Evolutionary conservation across 768 basidiomycete species (phyloP).

Genomic region (Mycena vitilis): DNA sequence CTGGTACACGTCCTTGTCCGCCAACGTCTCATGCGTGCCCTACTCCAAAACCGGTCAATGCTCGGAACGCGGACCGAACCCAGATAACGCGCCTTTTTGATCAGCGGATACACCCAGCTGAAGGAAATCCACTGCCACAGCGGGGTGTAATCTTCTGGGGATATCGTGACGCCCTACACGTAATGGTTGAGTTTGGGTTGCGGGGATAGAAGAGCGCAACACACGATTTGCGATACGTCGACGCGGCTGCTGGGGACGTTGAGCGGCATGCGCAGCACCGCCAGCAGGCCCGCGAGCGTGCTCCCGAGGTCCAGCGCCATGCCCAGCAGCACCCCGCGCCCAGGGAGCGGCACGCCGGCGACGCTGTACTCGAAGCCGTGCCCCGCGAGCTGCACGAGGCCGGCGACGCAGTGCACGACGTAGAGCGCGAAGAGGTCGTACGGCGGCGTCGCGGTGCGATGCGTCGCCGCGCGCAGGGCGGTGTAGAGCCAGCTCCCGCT

Average conservation of each 20-base stretch:
- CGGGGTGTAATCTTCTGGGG: conserved; percentile 78
- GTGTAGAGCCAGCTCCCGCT: conserved; percentile 77
- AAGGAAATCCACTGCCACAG: conserved; percentile 49
- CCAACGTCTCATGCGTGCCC: conserved; percentile 66
- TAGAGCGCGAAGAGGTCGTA: conserved; percentile 74
- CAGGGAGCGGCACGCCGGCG: conserved; percentile 53
- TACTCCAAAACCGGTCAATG: conserved; percentile 21
- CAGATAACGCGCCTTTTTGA: conserved; percentile 54
- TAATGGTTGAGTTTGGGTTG: neutral
- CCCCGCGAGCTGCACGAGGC: conserved; percentile 62
- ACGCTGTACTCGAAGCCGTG: conserved; percentile 58
- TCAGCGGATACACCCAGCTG: conserved; percentile 75
- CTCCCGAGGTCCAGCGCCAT: conserved; percentile 48
- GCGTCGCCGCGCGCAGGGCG: conserved; percentile 63
- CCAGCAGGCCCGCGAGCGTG: conserved; percentile 50
- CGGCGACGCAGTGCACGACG: conserved; percentile 56
- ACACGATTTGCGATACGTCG: conserved; percentile 63
- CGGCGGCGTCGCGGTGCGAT: conserved; percentile 67
- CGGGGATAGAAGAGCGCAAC: conserved; percentile 37
- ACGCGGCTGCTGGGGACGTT: conserved; percentile 40
- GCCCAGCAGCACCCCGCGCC: conserved; percentile 40
- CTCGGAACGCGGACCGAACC: neutral
- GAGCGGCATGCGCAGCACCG: conserved; percentile 25
- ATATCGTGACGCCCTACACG: conserved; percentile 42
- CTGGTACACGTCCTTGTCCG: conserved; percentile 78